Percentiles rank a stretch among this genome's conserved stretches.
These are phyloP conservation scores for Saussurea involucrata DNA, from an alignment of 129 eudicot species.

Conservation along the genomic window DNA sequence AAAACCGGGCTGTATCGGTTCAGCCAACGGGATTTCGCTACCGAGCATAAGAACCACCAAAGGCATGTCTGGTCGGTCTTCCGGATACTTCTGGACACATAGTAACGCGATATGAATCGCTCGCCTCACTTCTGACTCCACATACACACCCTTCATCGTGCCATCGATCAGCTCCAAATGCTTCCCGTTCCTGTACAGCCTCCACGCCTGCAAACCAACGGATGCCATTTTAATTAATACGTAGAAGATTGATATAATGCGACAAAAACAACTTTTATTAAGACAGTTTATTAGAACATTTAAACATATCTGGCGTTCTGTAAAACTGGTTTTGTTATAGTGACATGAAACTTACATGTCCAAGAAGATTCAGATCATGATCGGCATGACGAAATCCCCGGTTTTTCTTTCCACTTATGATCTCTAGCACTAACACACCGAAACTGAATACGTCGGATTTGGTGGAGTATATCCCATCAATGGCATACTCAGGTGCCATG, in stretches of 20 bases:
- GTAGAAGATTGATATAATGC: neutral
- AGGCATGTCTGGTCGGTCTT: slow-evolving; percentile 54
- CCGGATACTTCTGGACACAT: slow-evolving; percentile 53
- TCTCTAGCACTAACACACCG: slow-evolving; percentile 50
- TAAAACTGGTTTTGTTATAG: neutral
- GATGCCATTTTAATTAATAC: neutral
- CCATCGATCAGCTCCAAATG: slow-evolving; percentile 39
- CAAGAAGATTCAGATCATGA: slow-evolving; percentile 50
- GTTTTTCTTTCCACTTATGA: slow-evolving; percentile 44
- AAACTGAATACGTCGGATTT: slow-evolving; percentile 60
- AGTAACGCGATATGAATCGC: slow-evolving; percentile 38
- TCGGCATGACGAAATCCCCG: slow-evolving; percentile 29
- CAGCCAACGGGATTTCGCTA: slow-evolving; percentile 32
- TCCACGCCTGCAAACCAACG: slow-evolving; percentile 39
- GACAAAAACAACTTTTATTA: neutral
- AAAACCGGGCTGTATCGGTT: slow-evolving; percentile 52
- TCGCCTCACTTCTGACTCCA: slow-evolving; percentile 24
- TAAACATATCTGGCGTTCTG: neutral
- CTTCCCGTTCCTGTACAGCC: slow-evolving; percentile 30
- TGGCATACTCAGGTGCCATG: slow-evolving; percentile 54
- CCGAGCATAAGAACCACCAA: slow-evolving; percentile 48
- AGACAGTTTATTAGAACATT: neutral
- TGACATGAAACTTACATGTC: slow-evolving; percentile 40
- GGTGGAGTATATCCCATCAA: slow-evolving; percentile 48
- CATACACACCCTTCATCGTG: slow-evolving; percentile 4